These are phyloP conservation scores for Emmonsiellopsis sp. DNA, from an alignment of 2,329 filamentous ascomycete species.

Conservation along the genomic window DNA sequence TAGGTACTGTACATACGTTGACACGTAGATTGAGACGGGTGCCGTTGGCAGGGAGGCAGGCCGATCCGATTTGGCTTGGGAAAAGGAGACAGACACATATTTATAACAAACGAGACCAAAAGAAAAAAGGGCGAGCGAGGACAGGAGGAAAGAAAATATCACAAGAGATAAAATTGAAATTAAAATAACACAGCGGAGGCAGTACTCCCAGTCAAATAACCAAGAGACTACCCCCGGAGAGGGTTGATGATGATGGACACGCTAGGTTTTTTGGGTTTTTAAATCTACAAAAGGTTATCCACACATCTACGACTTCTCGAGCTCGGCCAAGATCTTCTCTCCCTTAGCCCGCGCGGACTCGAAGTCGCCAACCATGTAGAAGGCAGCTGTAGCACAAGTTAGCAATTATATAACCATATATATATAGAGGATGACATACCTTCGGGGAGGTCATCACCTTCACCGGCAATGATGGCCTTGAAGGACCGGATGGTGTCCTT, in stretches of 20 bases:
- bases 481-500: conserved; percentile 98
- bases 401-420: conserved; percentile 4
- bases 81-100: neutral
- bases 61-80: too few relatives aligned
- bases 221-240: conserved; percentile 4
- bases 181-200: conserved; percentile 7
- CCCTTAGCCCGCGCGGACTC: conserved; percentile 90
- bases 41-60: too few relatives aligned
- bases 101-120: neutral
- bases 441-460: conserved; percentile 93
- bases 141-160: neutral
- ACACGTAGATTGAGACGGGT: too few relatives aligned
- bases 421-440: conserved; percentile 47
- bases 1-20: too few relatives aligned
- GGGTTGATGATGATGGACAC: neutral
- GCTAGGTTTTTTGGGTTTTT: neutral
- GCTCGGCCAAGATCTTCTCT: conserved; percentile 98
- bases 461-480: conserved; percentile 92
- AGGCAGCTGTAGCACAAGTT: conserved; percentile 44
- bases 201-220: conserved; percentile 5
- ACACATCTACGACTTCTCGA: conserved; percentile 48
- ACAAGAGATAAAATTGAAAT: conserved; percentile 8
- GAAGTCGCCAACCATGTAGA: conserved; percentile 99
- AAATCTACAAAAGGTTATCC: conserved; percentile 1
- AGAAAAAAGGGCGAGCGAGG: neutral